These are phyloP conservation scores for Botrytis fabae DNA, from an alignment of 2,329 filamentous ascomycete genomes.

Conservation along the genomic window DNA sequence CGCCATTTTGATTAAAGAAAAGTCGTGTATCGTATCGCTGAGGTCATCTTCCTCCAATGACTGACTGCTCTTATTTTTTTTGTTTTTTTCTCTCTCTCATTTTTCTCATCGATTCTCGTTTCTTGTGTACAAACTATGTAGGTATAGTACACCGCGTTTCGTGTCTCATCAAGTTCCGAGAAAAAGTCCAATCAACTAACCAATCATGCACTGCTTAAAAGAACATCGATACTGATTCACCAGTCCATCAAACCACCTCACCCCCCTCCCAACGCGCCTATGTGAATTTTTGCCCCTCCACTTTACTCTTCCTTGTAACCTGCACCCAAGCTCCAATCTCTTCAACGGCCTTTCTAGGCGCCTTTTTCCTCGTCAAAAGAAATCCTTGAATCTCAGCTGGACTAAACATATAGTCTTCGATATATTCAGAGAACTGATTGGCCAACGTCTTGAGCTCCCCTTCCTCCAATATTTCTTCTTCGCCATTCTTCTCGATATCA, in stretches of 20 bases:
- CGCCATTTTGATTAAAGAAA: not conserved
- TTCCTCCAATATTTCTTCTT: not conserved
- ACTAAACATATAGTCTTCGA: conserved; percentile 55
- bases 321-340: conserved; percentile 57
- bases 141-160: not conserved
- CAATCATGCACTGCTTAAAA: not conserved
- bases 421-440: conserved; percentile 50
- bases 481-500: conserved; percentile 5
- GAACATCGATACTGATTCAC: not conserved
- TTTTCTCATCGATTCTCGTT: not conserved
- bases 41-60: not conserved
- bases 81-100: not conserved
- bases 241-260: too few species aligned
- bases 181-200: not conserved
- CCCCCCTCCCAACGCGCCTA: not conserved
- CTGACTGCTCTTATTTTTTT: not conserved
- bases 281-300: conserved; percentile 1
- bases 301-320: conserved; percentile 43
- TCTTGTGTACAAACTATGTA: not conserved
- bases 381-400: conserved; percentile 67
- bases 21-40: not conserved
- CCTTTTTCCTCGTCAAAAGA: conserved; percentile 61
- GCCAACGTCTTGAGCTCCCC: conserved; percentile 43
- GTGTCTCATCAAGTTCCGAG: not conserved
- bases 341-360: conserved; percentile 54